These are phyloP conservation scores for Cercospora canescens DNA, from an alignment of 2,329 filamentous ascomycete genomes.

Conservation along the genomic window DNA sequence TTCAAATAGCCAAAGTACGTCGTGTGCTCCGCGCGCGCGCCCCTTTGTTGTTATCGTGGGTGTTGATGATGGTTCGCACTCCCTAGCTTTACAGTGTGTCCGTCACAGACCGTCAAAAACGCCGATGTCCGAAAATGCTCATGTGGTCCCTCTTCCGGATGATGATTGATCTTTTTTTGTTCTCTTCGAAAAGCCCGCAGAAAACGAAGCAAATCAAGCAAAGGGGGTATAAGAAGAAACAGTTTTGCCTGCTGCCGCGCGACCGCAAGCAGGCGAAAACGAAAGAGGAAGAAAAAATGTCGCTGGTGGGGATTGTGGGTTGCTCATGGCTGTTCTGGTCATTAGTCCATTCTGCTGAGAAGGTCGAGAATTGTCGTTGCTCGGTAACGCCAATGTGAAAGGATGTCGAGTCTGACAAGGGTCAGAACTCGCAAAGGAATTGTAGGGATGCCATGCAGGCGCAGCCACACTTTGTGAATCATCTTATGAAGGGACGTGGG, in stretches of 20 bases:
- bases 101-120: not conserved
- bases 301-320: not conserved
- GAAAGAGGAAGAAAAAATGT: not conserved
- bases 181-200: not conserved
- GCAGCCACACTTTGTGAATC: not conserved
- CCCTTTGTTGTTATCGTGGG: not conserved
- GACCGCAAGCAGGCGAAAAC: not conserved
- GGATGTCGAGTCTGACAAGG: not conserved
- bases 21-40: not conserved
- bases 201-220: not conserved
- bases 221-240: constrained; percentile 4
- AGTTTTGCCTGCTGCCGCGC: not conserved
- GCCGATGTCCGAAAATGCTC: not conserved
- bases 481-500: not conserved
- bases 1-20: not conserved
- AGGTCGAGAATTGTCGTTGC: not conserved
- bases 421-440: not conserved
- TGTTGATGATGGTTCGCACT: not conserved
- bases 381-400: not conserved
- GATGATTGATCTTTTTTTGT: not conserved
- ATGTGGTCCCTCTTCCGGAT: not conserved
- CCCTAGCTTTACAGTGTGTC: not conserved
- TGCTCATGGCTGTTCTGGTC: not conserved
- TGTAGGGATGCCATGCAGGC: not conserved
- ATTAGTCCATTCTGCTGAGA: not conserved